A percentile compares a stretch with the other conserved stretches of the same genome.
Conservation (phyloP, 805 yeast genomes). For the Kodamaea lidongshanica region DNA sequence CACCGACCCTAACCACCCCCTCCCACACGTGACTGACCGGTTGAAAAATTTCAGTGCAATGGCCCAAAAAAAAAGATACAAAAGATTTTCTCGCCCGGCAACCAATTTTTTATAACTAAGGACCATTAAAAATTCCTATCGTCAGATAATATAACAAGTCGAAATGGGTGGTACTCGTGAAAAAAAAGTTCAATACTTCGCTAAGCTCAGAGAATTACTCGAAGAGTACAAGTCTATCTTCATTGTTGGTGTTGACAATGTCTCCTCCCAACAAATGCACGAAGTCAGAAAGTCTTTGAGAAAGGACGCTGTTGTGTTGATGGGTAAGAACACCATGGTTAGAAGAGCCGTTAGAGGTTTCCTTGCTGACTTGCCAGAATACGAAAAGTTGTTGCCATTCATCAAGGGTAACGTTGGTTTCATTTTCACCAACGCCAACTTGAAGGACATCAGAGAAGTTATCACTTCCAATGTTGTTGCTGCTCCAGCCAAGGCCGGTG, state of each 20-base stretch:
- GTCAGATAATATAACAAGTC: slow-evolving; percentile 54
- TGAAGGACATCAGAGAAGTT: slow-evolving; percentile 85
- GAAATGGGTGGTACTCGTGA: slow-evolving; percentile 99
- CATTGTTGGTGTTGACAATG: slow-evolving; percentile 99
- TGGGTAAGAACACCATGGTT: slow-evolving; percentile 99
- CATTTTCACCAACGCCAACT: slow-evolving; percentile 96
- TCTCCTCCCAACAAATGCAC: slow-evolving; percentile 99
- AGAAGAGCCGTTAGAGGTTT: slow-evolving; percentile 99
- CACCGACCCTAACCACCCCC: background rate
- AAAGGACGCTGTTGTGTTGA: slow-evolving; percentile 88
- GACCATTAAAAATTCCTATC: slow-evolving; percentile 90
- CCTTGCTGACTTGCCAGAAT: slow-evolving; percentile 90
- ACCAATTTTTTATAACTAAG: slow-evolving; percentile 20
- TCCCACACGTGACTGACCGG: background rate
- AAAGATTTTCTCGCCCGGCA: too few species aligned
- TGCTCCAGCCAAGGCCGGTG: slow-evolving; percentile 99
- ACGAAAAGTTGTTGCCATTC: slow-evolving; percentile 89
- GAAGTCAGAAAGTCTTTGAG: slow-evolving; percentile 97
- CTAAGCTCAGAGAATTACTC: slow-evolving; percentile 89
- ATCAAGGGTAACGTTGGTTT: slow-evolving; percentile 99
- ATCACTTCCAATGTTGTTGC: slow-evolving; percentile 92
- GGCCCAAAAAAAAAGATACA: too few species aligned
- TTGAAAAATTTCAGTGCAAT: too few species aligned
- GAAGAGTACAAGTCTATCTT: slow-evolving; percentile 97
- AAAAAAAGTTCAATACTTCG: slow-evolving; percentile 92